These are phyloP conservation scores for Penicillium brasilianum DNA, from an alignment of 2,329 filamentous ascomycete genomes.

Conservation along the genomic window DNA sequence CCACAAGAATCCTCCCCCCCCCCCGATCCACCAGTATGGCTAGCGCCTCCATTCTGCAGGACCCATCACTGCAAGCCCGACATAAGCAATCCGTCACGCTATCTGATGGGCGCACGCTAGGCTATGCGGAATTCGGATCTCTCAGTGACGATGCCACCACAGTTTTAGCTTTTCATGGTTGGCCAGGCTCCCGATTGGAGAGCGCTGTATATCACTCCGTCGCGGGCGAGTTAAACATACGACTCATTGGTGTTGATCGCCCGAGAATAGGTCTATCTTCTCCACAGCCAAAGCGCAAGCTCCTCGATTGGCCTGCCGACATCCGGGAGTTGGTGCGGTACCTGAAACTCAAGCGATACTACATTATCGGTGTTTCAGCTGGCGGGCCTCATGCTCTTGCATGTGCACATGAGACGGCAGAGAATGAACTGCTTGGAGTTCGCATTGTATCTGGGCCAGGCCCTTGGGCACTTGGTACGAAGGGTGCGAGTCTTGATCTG, in stretches of 20 bases:
- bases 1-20: constrained; percentile 12
- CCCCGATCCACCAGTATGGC: constrained; percentile 17
- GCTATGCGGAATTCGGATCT: constrained; percentile 10
- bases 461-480: constrained; percentile 11
- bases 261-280: constrained; percentile 19
- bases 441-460: constrained; percentile 8
- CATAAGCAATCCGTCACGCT: constrained; percentile 11
- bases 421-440: constrained; percentile 8
- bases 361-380: constrained; percentile 10
- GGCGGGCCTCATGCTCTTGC: constrained; percentile 9
- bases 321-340: constrained; percentile 11
- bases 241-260: constrained; percentile 20
- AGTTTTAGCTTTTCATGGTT: constrained; percentile 6
- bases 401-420: constrained; percentile 4
- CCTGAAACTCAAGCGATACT: constrained; percentile 8
- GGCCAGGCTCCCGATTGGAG: constrained; percentile 12
- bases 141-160: neutral
- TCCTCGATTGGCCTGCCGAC: constrained; percentile 16
- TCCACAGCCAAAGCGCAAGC: constrained; percentile 15
- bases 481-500: neutral
- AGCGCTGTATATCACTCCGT: constrained; percentile 1
- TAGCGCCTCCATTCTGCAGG: constrained; percentile 17
- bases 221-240: constrained; percentile 15
- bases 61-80: constrained; percentile 11
- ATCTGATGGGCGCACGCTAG: constrained; percentile 3